Conservation (phyloP, 2,329 filamentous ascomycete species). For the Pyricularia pennisetigena region DNA sequence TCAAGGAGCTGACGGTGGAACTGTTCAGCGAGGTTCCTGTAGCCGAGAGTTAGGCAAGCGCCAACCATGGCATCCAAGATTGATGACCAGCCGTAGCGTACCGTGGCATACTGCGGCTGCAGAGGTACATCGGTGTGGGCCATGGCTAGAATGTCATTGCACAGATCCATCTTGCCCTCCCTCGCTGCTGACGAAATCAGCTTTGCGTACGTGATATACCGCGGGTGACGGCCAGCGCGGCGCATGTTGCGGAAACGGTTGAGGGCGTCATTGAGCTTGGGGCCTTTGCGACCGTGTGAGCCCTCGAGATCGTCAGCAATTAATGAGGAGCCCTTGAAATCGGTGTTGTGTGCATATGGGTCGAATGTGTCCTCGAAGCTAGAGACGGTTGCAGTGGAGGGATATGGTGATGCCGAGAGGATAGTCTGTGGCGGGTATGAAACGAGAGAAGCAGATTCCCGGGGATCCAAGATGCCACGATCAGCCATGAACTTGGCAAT, state of each 20-base stretch:
- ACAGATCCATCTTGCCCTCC: slow-evolving; percentile 70
- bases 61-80: slow-evolving; percentile 96
- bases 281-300: slow-evolving; percentile 59
- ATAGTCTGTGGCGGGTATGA: slow-evolving; percentile 28
- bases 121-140: slow-evolving; percentile 83
- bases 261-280: slow-evolving; percentile 71
- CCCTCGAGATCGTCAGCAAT: slow-evolving; percentile 88
- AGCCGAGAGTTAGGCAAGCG: slow-evolving; percentile 74
- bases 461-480: slow-evolving; percentile 44
- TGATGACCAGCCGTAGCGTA: slow-evolving; percentile 91
- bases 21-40: slow-evolving; percentile 70
- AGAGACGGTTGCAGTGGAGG: slow-evolving; percentile 45
- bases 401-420: slow-evolving; percentile 39
- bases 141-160: slow-evolving; percentile 80
- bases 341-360: slow-evolving; percentile 80
- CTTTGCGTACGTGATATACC: slow-evolving; percentile 96
- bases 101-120: slow-evolving; percentile 71
- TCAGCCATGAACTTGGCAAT: slow-evolving; percentile 48
- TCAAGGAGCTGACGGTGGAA: slow-evolving; percentile 87
- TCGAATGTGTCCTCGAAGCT: slow-evolving; percentile 77
- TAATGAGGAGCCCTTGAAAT: slow-evolving; percentile 84
- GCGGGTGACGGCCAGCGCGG: slow-evolving; percentile 78
- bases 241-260: slow-evolving; percentile 87
- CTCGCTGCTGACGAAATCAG: slow-evolving; percentile 85
- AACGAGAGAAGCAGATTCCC: slow-evolving; percentile 37